A percentile compares a stretch with the other conserved stretches of the same genome.
These are phyloP conservation scores for Dendryphion nanum DNA, from an alignment of 2,329 filamentous ascomycete species.

Conservation along the genomic window DNA sequence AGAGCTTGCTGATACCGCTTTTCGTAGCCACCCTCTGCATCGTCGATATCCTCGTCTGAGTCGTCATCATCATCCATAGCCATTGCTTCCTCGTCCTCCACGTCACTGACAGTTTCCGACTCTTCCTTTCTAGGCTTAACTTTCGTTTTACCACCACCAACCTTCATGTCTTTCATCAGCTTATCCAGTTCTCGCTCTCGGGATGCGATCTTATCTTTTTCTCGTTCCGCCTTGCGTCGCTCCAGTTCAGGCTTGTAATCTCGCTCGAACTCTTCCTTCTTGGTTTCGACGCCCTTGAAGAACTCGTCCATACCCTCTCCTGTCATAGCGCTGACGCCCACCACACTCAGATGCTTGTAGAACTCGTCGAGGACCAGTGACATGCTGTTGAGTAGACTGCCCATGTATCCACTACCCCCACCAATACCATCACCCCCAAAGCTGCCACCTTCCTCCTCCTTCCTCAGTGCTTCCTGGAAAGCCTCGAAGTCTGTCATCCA, in stretches of 20 bases:
- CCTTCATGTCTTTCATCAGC: constrained; percentile 90
- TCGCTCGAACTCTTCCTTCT: constrained; percentile 80
- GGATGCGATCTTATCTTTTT: constrained; percentile 68
- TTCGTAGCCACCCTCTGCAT: constrained; percentile 63
- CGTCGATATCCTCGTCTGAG: constrained; percentile 54
- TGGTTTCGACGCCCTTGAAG: constrained; percentile 83
- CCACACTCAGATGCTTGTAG: constrained; percentile 88
- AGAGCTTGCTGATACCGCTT: constrained; percentile 76
- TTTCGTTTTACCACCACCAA: constrained; percentile 40
- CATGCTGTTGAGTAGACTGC: constrained; percentile 94
- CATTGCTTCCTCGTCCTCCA: constrained; percentile 53
- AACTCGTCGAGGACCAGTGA: constrained; percentile 97
- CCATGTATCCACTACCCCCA: constrained; percentile 88
- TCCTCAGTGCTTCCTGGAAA: constrained; percentile 80
- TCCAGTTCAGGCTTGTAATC: constrained; percentile 95
- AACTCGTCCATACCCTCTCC: constrained; percentile 91
- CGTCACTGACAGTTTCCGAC: constrained; percentile 52
- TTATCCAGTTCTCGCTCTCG: constrained; percentile 82
- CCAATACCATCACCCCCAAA: constrained; percentile 73
- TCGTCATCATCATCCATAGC: constrained; percentile 58
- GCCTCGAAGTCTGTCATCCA: constrained; percentile 99
- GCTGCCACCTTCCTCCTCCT: constrained; percentile 75
- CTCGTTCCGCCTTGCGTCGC: constrained; percentile 69
- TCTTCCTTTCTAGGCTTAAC: constrained; percentile 41
- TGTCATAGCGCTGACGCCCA: constrained; percentile 90